Percentiles rank a stretch among this genome's conserved stretches.
phyloP scores from a whole-genome alignment of 768 basidiomycete genomes.

The Scleroderma citrinum region DNA sequence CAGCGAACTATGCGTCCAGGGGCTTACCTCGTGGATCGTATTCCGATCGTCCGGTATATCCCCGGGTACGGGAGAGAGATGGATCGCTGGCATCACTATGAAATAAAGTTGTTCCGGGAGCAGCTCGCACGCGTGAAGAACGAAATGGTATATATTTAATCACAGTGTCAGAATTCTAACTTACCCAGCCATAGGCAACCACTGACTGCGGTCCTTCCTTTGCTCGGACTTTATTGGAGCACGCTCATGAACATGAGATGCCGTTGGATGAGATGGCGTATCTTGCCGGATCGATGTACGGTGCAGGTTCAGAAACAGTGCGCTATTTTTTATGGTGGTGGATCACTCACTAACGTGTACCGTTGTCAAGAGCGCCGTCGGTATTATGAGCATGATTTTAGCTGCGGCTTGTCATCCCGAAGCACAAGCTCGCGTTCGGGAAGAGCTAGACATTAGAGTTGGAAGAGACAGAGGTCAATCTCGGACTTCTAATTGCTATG shows the following conservation, averaged over 20 bases:
- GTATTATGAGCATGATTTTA: constrained; percentile 45
- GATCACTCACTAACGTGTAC: background rate
- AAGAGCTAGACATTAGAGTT: constrained; percentile 47
- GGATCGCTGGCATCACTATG: constrained; percentile 44
- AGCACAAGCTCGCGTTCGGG: constrained; percentile 43
- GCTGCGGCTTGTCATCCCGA: constrained; percentile 51
- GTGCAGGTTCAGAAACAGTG: constrained; percentile 52
- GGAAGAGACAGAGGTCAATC: constrained; percentile 30
- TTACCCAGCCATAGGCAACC: constrained; percentile 3
- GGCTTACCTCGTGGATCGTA: constrained; percentile 29
- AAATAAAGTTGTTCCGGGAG: constrained; percentile 43
- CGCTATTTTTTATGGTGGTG: background rate
- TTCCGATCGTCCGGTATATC: constrained; percentile 36
- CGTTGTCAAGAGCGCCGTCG: constrained; percentile 36
- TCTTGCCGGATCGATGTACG: constrained; percentile 53
- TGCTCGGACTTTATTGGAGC: constrained; percentile 46
- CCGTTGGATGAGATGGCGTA: constrained; percentile 51
- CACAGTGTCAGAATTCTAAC: background rate
- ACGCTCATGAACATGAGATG: constrained; percentile 34
- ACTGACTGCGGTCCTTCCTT: constrained; percentile 32
- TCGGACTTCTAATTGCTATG: background rate
- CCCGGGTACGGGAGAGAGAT: constrained; percentile 54
- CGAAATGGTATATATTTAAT: constrained; percentile 31
- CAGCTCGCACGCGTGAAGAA: constrained; percentile 41
- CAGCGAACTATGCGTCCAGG: constrained; percentile 26